Percentiles rank a stretch among this genome's conserved stretches.
Evolutionary conservation across 306 rosid species (phyloP).

Genomic region (Nissolia schottii): DNA sequence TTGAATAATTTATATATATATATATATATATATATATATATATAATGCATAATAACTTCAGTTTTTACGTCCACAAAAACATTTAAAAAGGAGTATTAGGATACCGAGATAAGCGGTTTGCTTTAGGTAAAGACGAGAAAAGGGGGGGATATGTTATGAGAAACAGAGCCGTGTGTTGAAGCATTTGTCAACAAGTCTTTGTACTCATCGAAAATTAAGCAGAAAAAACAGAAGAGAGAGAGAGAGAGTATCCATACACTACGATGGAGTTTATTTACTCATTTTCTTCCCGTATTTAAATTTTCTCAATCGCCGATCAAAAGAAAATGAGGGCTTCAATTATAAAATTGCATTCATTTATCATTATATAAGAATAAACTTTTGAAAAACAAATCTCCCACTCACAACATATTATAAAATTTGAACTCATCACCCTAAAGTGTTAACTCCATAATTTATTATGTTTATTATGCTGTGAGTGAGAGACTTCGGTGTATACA

Average conservation of each 20-base stretch:
- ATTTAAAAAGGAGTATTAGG: not conserved
- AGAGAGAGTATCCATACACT: not conserved
- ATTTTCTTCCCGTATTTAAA: not conserved
- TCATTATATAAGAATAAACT: no score
- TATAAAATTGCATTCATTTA: not conserved
- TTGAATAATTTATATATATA: no score
- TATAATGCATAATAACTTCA: not conserved
- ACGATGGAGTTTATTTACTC: not conserved
- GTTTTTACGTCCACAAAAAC: not conserved
- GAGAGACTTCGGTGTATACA: no score
- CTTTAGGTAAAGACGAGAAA: not conserved
- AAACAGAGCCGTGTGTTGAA: constrained; percentile 10
- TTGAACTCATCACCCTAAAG: no score
- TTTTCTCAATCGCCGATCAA: not conserved
- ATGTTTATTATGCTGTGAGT: no score
- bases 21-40: no score
- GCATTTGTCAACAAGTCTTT: constrained; percentile 15
- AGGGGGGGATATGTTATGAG: not conserved
- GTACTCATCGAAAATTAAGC: not conserved
- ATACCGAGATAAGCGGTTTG: not conserved
- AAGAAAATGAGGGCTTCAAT: constrained; percentile 4
- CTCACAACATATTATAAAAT: no score
- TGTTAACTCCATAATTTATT: no score
- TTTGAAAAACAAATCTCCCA: not conserved
- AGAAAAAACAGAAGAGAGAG: not conserved